phyloP scores from a whole-genome alignment of 2,329 filamentous ascomycete species.

The Penicillium hordei region DNA sequence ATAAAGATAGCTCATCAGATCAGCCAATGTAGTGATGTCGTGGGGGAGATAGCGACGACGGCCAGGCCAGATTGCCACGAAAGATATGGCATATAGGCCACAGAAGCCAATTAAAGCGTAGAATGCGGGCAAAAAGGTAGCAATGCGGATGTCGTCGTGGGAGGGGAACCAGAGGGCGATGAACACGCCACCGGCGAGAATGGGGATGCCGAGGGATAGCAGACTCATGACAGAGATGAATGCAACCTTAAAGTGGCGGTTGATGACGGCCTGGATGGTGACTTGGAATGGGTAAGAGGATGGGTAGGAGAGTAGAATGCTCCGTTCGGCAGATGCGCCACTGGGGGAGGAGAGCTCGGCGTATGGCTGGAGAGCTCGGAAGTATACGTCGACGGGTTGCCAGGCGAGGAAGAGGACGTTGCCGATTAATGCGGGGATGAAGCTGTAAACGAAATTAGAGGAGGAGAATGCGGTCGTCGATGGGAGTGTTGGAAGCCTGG shows the following conservation, averaged over 20 bases:
- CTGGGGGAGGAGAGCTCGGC: conserved; percentile 52
- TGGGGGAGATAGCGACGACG: conserved; percentile 69
- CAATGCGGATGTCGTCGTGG: conserved; percentile 56
- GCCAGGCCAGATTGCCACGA: conserved; percentile 62
- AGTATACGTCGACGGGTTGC: conserved; percentile 60
- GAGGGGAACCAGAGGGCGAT: conserved; percentile 59
- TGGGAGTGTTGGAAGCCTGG: conserved; percentile 63
- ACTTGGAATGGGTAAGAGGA: conserved; percentile 54
- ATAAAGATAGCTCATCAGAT: conserved; percentile 74
- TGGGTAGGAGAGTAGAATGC: conserved; percentile 59
- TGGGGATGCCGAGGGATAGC: conserved; percentile 54
- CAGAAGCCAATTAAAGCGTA: conserved; percentile 72
- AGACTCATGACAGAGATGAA: conserved; percentile 57
- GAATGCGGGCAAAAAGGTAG: conserved; percentile 71
- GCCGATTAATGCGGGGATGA: conserved; percentile 59
- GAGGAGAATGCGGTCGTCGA: conserved; percentile 69
- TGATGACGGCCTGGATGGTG: conserved; percentile 53
- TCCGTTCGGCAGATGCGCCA: conserved; percentile 56
- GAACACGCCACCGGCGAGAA: conserved; percentile 62
- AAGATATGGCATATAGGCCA: conserved; percentile 65
- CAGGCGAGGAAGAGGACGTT: conserved; percentile 60
- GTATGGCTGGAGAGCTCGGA: conserved; percentile 60
- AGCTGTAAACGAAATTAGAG: conserved; percentile 82
- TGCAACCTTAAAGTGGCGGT: conserved; percentile 59
- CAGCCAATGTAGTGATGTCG: conserved; percentile 68